These are phyloP conservation scores for Eimeria zaria DNA, from an alignment of 169 alveolate species.

Conservation along the genomic window DNA sequence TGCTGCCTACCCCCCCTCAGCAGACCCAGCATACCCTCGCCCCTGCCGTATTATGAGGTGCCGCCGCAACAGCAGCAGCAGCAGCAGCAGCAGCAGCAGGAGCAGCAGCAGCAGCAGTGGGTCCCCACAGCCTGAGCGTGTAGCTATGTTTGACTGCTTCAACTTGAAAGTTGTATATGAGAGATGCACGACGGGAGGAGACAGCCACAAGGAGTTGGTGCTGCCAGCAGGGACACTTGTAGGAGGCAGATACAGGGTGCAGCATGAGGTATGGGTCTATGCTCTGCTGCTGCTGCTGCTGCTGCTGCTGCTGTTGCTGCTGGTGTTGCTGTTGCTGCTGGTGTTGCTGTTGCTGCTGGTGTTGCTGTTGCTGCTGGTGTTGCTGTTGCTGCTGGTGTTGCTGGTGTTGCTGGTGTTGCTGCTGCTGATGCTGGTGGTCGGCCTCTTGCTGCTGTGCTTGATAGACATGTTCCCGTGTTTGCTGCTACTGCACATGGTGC, in stretches of 20 bases:
- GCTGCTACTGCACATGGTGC: slow-evolving; percentile 9
- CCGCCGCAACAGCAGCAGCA: background rate
- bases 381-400: slow-evolving; percentile 2
- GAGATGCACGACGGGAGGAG: slow-evolving; percentile 96
- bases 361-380: background rate
- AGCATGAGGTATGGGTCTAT: slow-evolving; percentile 93
- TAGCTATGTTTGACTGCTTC: slow-evolving; percentile 93
- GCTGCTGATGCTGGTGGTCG: background rate
- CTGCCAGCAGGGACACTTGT: slow-evolving; percentile 94
- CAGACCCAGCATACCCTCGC: slow-evolving; percentile 27
- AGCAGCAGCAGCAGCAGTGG: too few species aligned
- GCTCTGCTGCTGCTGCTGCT: slow-evolving; percentile 59
- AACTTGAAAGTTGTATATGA: slow-evolving; percentile 94
- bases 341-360: background rate
- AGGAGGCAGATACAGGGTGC: slow-evolving; percentile 95
- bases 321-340: slow-evolving; percentile 8
- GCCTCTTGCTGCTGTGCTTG: slow-evolving; percentile 3
- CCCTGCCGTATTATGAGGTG: slow-evolving; percentile 2
- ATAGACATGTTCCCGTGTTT: background rate
- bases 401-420: background rate
- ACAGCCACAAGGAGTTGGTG: slow-evolving; percentile 95
- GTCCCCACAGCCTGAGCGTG: background rate
- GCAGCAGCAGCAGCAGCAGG: too few species aligned
- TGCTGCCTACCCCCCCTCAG: slow-evolving; percentile 55
- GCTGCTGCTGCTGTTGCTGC: slow-evolving; percentile 4